Percentiles rank a stretch among this genome's conserved stretches.
phyloP scores from a whole-genome alignment of 495 filamentous ascomycete species.

The Penicillium samsonianum region DNA sequence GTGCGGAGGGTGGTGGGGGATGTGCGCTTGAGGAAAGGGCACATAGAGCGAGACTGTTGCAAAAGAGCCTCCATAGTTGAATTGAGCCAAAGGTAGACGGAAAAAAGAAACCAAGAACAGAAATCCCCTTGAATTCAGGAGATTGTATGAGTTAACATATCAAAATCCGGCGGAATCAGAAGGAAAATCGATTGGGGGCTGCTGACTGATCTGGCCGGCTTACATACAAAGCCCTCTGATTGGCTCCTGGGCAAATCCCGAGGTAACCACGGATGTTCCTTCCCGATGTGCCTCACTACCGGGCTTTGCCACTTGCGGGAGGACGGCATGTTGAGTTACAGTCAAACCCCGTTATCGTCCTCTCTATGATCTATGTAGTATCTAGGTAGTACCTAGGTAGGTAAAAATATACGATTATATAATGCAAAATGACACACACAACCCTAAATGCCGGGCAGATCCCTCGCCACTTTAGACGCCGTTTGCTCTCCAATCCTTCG shows the following conservation, averaged over 20 bases:
- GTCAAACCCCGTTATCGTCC: too few species aligned
- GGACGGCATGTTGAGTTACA: too few species aligned
- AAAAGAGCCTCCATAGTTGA: conserved; percentile 84
- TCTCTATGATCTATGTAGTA: too few species aligned
- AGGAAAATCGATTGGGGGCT: conserved; percentile 16
- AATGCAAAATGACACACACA: too few species aligned
- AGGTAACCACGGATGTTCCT: conserved; percentile 10
- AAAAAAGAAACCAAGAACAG: not conserved
- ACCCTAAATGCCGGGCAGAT: too few species aligned
- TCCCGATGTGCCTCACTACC: not conserved
- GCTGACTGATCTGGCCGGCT: conserved; percentile 18
- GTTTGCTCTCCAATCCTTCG: too few species aligned
- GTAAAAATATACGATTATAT: too few species aligned
- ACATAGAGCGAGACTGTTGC: conserved; percentile 91
- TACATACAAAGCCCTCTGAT: conserved; percentile 6
- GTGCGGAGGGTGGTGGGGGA: conserved; percentile 86
- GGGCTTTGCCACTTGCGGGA: not conserved
- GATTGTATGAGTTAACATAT: not conserved
- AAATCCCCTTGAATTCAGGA: not conserved
- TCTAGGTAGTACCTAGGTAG: too few species aligned
- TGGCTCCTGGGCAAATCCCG: not conserved
- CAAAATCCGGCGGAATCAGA: not conserved
- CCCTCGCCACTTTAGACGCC: too few species aligned
- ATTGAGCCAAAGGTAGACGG: conserved; percentile 12
- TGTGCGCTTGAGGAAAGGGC: conserved; percentile 94